Evolutionary conservation across 768 basidiomycete genomes (phyloP).

Genomic region (Kwoniella sp.): DNA sequence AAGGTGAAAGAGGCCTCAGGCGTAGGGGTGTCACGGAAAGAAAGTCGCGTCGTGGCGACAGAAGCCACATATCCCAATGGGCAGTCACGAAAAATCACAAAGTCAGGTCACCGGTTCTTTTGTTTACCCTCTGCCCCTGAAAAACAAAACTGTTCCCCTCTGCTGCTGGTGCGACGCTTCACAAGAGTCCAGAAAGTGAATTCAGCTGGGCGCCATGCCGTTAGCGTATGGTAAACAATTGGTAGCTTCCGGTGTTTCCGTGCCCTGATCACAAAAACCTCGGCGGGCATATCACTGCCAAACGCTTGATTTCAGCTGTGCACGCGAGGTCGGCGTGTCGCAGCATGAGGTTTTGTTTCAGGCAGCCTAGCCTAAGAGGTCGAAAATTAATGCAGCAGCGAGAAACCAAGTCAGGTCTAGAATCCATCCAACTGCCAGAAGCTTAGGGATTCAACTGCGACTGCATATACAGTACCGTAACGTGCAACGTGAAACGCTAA

Average conservation of each 20-base stretch:
- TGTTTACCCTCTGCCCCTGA: neutral
- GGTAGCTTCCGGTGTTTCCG: neutral
- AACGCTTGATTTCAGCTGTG: neutral
- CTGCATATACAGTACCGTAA: neutral
- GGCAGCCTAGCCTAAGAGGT: too few relatives aligned
- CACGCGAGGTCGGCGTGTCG: neutral
- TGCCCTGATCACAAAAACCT: neutral
- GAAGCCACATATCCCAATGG: slow-evolving; percentile 3
- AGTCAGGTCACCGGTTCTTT: slow-evolving; percentile 3
- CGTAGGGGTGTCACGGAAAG: neutral
- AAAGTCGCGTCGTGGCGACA: neutral
- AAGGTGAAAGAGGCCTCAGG: neutral
- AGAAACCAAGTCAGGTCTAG: neutral
- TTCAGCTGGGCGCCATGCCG: neutral
- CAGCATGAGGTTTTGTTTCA: too few relatives aligned
- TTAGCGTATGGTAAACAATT: neutral
- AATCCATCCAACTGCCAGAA: neutral
- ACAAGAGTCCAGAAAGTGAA: too few relatives aligned
- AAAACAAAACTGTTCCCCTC: too few relatives aligned
- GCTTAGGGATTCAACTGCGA: neutral
- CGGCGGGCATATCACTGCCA: too few relatives aligned
- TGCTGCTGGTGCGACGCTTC: too few relatives aligned
- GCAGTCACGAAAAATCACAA: neutral
- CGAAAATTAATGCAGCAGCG: too few relatives aligned
- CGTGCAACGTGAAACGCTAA: neutral